Base-by-base conservation (phyloP, 2,329 filamentous ascomycete genomes). In the Paecilomyces sp. region DNA sequence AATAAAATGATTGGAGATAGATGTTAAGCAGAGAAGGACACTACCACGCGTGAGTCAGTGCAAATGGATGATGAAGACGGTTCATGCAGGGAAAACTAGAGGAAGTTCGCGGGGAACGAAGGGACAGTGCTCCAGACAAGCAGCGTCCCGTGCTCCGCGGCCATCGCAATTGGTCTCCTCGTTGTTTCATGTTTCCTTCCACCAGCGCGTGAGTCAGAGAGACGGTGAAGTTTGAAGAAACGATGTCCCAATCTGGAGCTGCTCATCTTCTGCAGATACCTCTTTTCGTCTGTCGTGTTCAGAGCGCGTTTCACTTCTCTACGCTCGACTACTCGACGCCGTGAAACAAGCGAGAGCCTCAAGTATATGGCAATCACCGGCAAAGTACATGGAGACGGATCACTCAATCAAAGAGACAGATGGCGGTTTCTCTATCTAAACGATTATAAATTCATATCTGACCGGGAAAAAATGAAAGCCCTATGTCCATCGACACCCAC, bases 11-110 rank as follows among this genome's bases (percentile, higher is more conserved):
- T 58, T 58, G 57, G 57, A 51, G 50, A 55, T 33, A n/a, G 30
- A 53, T 11, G 7, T 28, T 8, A 34, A 33, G 25, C 12, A 18
- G 33, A n/a, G 24, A 50, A 47, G 55, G 24, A 31, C 55, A 55
- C 53, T 55, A 50, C 33, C 13, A 57, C 58, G 36, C 60, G 55
- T 57, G 60, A 62, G 50, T 60, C 58, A 30, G 28, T 30, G 51
- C 13, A 24, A 13, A 25, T 12, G 51, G 51, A 25, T 11, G 51
- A 53, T 25, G 51, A 18, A 47, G 41, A 47, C 6, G 18, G 41
- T 47, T 47, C 15, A 7, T 18, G 18, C n/a, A 47, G 41, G 41
- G 41, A 47, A 18, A 47, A 3, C 15, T n/a, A 15, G 41, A 18
- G 18, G 41, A 15, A 47, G 41, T 47, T 47, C 41, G 41, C 41